A percentile compares a stretch with the other conserved stretches of the same genome.
phyloP scores from a whole-genome alignment of 106 monocot species.

The Dactylorhiza incarnata region DNA sequence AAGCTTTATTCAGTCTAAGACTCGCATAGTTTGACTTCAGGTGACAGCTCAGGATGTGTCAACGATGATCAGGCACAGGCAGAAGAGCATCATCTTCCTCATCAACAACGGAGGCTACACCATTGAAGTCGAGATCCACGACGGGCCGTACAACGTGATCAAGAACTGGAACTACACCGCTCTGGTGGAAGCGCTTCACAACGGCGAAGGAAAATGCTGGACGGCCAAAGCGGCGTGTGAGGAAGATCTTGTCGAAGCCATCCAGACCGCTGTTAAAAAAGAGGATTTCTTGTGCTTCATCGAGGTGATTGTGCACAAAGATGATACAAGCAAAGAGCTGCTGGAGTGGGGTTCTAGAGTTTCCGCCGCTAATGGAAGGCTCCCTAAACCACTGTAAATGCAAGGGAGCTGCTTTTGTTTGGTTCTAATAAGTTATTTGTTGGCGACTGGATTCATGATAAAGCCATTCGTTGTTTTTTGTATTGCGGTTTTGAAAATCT shows the following conservation, averaged over 20 bases:
- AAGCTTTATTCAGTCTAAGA: neutral
- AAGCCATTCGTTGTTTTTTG: too few species aligned
- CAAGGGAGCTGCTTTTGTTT: too few species aligned
- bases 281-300: constrained; percentile 80
- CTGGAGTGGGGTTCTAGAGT: constrained; percentile 88
- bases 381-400: constrained; percentile 66
- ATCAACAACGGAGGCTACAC: constrained; percentile 90
- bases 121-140: constrained; percentile 90
- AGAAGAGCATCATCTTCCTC: constrained; percentile 78
- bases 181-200: constrained; percentile 69
- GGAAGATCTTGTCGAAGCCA: constrained; percentile 63
- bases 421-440: too few species aligned
- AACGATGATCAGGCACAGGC: constrained; percentile 63
- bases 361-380: constrained; percentile 70
- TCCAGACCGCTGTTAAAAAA: constrained; percentile 41
- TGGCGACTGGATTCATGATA: too few species aligned
- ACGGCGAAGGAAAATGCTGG: constrained; percentile 87
- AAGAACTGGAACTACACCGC: constrained; percentile 96
- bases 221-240: constrained; percentile 52
- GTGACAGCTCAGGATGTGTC: constrained; percentile 81
- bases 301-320: constrained; percentile 72
- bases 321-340: constrained; percentile 92
- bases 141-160: constrained; percentile 90
- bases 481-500: too few species aligned
- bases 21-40: constrained; percentile 21